A percentile compares a stretch with the other conserved stretches of the same genome.
Conservation (phyloP, 2,329 filamentous ascomycete genomes). For the Metarhizium sp. region DNA sequence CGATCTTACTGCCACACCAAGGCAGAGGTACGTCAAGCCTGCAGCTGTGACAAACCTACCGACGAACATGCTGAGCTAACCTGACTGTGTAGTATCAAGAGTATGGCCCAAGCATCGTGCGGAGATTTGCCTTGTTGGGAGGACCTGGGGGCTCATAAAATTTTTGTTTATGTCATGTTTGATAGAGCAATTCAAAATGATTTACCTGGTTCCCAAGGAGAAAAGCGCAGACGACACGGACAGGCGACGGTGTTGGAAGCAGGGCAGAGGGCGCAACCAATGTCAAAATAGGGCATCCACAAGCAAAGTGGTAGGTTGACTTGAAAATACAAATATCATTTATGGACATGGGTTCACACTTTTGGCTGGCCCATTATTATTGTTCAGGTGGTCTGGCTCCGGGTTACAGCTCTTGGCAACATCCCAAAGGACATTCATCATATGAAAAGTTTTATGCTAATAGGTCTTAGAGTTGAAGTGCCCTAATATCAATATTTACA, state of each 20-base stretch:
- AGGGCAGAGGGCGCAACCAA: background rate
- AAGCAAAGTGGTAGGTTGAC: background rate
- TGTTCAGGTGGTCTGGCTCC: background rate
- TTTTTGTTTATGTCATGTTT: background rate
- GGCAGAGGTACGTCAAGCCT: constrained; percentile 44
- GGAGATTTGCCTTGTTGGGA: constrained; percentile 86
- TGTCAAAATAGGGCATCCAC: background rate
- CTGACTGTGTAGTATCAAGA: constrained; percentile 67
- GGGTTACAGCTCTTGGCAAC: background rate
- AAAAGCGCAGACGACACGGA: background rate
- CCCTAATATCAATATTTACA: too few species aligned
- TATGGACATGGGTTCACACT: background rate
- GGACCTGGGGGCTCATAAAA: constrained; percentile 72
- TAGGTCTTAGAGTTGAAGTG: background rate
- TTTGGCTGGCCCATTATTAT: background rate
- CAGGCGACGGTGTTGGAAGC: background rate
- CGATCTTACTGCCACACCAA: constrained; percentile 97
- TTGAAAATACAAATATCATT: background rate
- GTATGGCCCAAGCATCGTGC: constrained; percentile 89
- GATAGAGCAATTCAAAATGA: constrained; percentile 2
- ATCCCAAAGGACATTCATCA: background rate
- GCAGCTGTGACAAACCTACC: too few species aligned
- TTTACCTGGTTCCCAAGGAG: background rate
- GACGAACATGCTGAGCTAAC: constrained; percentile 10
- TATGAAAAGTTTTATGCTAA: background rate